These are phyloP conservation scores for Rutstroemia sp. DNA, from an alignment of 2,329 filamentous ascomycete species.

Conservation along the genomic window DNA sequence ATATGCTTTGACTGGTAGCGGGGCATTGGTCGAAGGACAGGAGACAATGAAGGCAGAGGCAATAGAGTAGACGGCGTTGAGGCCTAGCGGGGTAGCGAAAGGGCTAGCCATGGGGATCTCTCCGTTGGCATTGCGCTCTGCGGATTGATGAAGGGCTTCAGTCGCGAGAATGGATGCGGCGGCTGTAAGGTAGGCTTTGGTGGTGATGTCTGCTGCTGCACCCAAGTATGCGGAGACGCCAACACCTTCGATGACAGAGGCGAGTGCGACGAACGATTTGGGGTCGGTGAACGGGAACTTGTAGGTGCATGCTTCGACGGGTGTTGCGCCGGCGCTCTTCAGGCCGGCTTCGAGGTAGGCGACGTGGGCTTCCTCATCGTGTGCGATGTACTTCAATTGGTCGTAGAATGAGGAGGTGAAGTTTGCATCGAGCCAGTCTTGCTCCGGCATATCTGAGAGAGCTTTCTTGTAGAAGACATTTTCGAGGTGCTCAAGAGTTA, in stretches of 20 bases:
- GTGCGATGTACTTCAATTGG: slow-evolving; percentile 48
- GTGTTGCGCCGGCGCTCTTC: slow-evolving; percentile 38
- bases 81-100: slow-evolving; percentile 51
- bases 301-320: slow-evolving; percentile 52
- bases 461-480: slow-evolving; percentile 56
- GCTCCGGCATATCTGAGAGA: slow-evolving; percentile 46
- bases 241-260: slow-evolving; percentile 48
- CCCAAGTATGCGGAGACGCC: slow-evolving; percentile 56
- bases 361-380: slow-evolving; percentile 53
- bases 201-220: slow-evolving; percentile 50
- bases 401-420: slow-evolving; percentile 45
- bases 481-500: slow-evolving; percentile 52
- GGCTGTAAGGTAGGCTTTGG: slow-evolving; percentile 51
- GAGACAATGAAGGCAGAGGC: slow-evolving; percentile 52
- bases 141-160: slow-evolving; percentile 58
- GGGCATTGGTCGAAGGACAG: slow-evolving; percentile 47
- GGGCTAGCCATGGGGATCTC: slow-evolving; percentile 49
- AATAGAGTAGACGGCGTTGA: slow-evolving; percentile 56
- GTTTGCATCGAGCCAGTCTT: slow-evolving; percentile 45
- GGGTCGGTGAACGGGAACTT: slow-evolving; percentile 43
- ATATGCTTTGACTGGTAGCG: slow-evolving; percentile 55
- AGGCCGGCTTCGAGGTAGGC: slow-evolving; percentile 43
- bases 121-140: slow-evolving; percentile 44
- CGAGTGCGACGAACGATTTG: slow-evolving; percentile 44
- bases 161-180: slow-evolving; percentile 59